phyloP scores from a whole-genome alignment of 257 asterid genomes.

The Catharanthus roseus region DNA sequence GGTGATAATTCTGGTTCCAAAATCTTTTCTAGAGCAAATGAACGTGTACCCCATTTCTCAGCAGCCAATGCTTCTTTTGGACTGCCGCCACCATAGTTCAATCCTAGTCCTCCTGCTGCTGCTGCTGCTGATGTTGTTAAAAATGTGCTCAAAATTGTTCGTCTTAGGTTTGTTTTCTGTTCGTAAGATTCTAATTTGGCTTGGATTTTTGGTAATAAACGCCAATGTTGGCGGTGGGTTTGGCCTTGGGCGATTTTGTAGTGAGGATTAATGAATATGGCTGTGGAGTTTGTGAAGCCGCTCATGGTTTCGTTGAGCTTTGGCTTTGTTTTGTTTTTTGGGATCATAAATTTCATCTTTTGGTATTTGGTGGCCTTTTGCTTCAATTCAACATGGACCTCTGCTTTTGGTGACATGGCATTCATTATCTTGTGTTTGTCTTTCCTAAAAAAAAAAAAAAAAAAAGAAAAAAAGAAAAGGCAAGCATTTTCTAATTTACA shows the following conservation, averaged over 20 bases:
- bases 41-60: constrained; percentile 67
- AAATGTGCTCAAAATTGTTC: constrained; percentile 41
- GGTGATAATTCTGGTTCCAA: constrained; percentile 57
- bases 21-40: constrained; percentile 43
- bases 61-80: constrained; percentile 52
- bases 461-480: too few species aligned
- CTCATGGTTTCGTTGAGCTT: too few species aligned
- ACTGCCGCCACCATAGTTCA: constrained; percentile 13
- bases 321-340: too few species aligned
- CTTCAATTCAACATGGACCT: constrained; percentile 39
- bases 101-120: constrained; percentile 35
- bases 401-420: constrained; percentile 45
- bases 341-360: neutral
- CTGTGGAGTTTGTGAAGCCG: constrained; percentile 40
- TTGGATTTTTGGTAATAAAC: constrained; percentile 22
- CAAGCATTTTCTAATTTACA: too few species aligned
- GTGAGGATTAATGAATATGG: constrained; percentile 37
- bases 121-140: constrained; percentile 38
- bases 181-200: constrained; percentile 23
- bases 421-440: constrained; percentile 34
- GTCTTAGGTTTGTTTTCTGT: constrained; percentile 16
- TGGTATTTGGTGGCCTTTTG: constrained; percentile 14
- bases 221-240: neutral
- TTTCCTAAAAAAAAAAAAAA: too few species aligned
- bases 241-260: constrained; percentile 22